Percentiles rank a stretch among this genome's conserved stretches.
Evolutionary conservation across 371 early-diverging fungal species (phyloP).

Genomic region (Zancudomyces culisetae): DNA sequence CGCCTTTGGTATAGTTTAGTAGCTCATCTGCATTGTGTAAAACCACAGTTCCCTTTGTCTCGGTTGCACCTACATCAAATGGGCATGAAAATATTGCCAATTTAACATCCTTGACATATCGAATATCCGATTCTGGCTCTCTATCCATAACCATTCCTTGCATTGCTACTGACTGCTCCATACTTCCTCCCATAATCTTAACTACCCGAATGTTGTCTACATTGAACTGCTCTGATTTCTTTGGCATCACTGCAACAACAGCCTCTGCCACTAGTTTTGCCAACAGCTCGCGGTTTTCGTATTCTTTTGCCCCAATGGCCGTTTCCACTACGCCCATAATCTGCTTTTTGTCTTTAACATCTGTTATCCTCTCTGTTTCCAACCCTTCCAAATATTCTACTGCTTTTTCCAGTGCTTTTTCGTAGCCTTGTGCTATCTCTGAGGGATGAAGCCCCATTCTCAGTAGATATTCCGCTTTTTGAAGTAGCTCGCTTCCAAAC

Average conservation of each 20-base stretch:
- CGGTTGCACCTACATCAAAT: slow-evolving; percentile 87
- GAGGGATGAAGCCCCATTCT: slow-evolving; percentile 87
- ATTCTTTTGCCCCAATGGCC: slow-evolving; percentile 79
- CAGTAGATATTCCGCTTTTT: slow-evolving; percentile 79
- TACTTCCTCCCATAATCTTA: slow-evolving; percentile 87
- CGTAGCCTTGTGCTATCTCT: slow-evolving; percentile 88
- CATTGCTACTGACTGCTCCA: slow-evolving; percentile 83
- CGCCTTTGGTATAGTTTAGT: slow-evolving; percentile 91
- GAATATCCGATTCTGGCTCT: slow-evolving; percentile 67
- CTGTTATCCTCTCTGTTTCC: slow-evolving; percentile 38
- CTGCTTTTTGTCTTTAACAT: slow-evolving; percentile 31
- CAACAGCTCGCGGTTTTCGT: slow-evolving; percentile 81
- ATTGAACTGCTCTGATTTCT: slow-evolving; percentile 65
- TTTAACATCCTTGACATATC: slow-evolving; percentile 61
- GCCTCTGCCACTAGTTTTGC: slow-evolving; percentile 68
- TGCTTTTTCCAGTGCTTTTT: slow-evolving; percentile 68
- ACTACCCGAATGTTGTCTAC: slow-evolving; percentile 92
- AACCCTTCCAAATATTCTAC: slow-evolving; percentile 59
- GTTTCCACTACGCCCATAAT: slow-evolving; percentile 51
- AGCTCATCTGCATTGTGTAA: slow-evolving; percentile 94
- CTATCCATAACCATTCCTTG: slow-evolving; percentile 98
- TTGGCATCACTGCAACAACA: slow-evolving; percentile 79
- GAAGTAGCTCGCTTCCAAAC: slow-evolving; percentile 84
- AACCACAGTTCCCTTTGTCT: slow-evolving; percentile 98
- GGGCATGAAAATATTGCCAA: slow-evolving; percentile 94